phyloP scores from a whole-genome alignment of 139 green algal species.

The Chlorella sorokiniana region DNA sequence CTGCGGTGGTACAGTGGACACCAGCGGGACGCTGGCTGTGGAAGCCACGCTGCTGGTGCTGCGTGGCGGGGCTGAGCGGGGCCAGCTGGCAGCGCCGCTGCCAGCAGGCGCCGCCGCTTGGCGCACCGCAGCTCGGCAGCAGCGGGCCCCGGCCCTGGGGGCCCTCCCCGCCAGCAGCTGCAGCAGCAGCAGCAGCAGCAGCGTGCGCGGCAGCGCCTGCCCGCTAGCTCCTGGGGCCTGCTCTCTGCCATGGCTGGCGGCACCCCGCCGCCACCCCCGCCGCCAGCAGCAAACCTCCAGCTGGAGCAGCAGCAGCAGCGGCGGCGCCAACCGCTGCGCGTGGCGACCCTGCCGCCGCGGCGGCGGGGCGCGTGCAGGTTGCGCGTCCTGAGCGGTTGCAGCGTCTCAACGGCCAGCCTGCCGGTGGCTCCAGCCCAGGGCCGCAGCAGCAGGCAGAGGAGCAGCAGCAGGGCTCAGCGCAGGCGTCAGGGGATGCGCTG shows the following conservation, averaged over 20 bases:
- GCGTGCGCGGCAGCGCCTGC: not conserved
- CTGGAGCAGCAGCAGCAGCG: not conserved
- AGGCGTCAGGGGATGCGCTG: slow-evolving; percentile 53
- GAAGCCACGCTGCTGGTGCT: slow-evolving; percentile 57
- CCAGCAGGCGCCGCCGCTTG: slow-evolving; percentile 2
- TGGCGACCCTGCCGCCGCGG: not conserved
- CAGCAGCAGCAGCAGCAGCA: not conserved
- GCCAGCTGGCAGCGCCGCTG: not conserved
- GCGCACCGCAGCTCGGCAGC: no score
- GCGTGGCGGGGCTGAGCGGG: not conserved
- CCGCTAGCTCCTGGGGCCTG: slow-evolving; percentile 53
- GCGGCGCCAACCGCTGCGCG: not conserved
- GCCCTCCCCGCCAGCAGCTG: no score
- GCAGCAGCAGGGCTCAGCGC: slow-evolving; percentile 21
- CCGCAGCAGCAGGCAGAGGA: not conserved
- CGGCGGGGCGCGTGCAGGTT: not conserved
- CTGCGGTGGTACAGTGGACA: no score
- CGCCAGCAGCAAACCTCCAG: not conserved
- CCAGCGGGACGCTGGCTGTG: no score
- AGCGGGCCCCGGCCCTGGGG: not conserved
- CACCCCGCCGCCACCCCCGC: no score
- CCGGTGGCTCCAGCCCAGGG: not conserved
- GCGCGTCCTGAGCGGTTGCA: no score
- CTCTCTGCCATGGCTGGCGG: no score
- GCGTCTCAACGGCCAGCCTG: not conserved